A percentile compares a stretch with the other conserved stretches of the same genome.
Evolutionary conservation across 202 grass and related monocot genomes (phyloP).

Genomic region (Musa balbisiana): DNA sequence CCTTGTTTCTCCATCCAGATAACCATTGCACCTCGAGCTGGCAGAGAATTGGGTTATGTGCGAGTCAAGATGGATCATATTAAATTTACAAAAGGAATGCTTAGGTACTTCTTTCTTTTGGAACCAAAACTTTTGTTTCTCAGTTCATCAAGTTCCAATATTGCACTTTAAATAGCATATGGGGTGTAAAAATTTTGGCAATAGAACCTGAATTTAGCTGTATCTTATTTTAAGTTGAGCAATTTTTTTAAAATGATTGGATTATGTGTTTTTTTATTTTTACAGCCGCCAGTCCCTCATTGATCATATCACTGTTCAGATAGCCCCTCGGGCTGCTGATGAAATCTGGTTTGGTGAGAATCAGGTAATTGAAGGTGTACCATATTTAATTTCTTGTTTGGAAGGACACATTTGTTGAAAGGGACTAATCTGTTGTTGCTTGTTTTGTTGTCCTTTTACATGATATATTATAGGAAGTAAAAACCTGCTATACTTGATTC

Average conservation of each 20-base stretch:
- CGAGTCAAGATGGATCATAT: slow-evolving; percentile 25
- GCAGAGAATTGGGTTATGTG: slow-evolving; percentile 28
- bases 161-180: not conserved
- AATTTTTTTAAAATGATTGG: not conserved
- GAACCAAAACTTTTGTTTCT: not conserved
- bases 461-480: not conserved
- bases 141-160: not conserved
- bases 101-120: slow-evolving; percentile 5
- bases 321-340: slow-evolving; percentile 34
- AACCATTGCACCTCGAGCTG: slow-evolving; percentile 31
- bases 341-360: slow-evolving; percentile 31
- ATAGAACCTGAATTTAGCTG: not conserved
- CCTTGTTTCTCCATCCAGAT: slow-evolving; percentile 8
- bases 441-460: not conserved
- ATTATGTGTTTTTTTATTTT: slow-evolving; percentile 1
- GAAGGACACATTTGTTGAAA: no score
- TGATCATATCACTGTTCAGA: slow-evolving; percentile 32
- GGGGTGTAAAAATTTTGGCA: not conserved
- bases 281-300: slow-evolving; percentile 24
- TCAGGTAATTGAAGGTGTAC: slow-evolving; percentile 18
- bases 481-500: no score
- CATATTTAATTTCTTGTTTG: no score
- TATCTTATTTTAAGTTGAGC: not conserved
- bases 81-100: slow-evolving; percentile 27
- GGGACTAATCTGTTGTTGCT: not conserved